Percentiles rank a stretch among this genome's conserved stretches.
Evolutionary conservation across 495 filamentous ascomycete genomes (phyloP).

Genomic region (Darksidea phi): DNA sequence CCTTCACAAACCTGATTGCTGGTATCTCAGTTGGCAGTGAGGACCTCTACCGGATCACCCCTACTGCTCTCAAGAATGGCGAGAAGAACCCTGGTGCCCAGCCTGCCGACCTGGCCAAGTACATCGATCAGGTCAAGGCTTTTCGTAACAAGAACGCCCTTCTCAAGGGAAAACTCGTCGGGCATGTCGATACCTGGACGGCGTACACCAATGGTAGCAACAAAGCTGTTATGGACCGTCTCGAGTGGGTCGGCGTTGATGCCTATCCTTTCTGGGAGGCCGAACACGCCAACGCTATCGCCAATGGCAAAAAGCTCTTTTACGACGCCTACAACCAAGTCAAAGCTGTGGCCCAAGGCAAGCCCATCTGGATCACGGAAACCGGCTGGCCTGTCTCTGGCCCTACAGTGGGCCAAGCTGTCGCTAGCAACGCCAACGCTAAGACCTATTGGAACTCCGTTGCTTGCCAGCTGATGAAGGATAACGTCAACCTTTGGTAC

Average conservation of each 20-base stretch:
- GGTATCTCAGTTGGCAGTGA: constrained; percentile 91
- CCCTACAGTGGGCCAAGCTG: constrained; percentile 56
- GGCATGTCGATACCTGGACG: constrained; percentile 93
- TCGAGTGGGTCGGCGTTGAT: constrained; percentile 78
- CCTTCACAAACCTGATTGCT: constrained; percentile 63
- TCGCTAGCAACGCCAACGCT: constrained; percentile 66
- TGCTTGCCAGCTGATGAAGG: constrained; percentile 68
- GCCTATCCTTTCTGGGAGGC: constrained; percentile 64
- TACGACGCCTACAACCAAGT: constrained; percentile 60
- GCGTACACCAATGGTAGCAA: constrained; percentile 76
- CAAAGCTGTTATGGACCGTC: constrained; percentile 63
- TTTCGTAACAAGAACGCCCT: constrained; percentile 56
- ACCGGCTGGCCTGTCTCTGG: constrained; percentile 83
- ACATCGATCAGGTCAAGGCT: constrained; percentile 64
- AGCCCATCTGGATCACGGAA: constrained; percentile 86
- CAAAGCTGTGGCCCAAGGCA: constrained; percentile 56
- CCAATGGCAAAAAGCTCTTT: constrained; percentile 61
- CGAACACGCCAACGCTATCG: constrained; percentile 64
- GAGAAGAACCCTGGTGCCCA: constrained; percentile 57
- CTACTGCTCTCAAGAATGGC: constrained; percentile 50
- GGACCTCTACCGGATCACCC: constrained; percentile 80
- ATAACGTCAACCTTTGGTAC: constrained; percentile 67
- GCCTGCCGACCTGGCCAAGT: constrained; percentile 59
- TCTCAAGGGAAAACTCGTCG: constrained; percentile 59
- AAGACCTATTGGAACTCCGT: constrained; percentile 77